These are phyloP conservation scores for Mucor circinelloides DNA, from an alignment of 371 early-diverging fungal genomes.

Conservation along the genomic window DNA sequence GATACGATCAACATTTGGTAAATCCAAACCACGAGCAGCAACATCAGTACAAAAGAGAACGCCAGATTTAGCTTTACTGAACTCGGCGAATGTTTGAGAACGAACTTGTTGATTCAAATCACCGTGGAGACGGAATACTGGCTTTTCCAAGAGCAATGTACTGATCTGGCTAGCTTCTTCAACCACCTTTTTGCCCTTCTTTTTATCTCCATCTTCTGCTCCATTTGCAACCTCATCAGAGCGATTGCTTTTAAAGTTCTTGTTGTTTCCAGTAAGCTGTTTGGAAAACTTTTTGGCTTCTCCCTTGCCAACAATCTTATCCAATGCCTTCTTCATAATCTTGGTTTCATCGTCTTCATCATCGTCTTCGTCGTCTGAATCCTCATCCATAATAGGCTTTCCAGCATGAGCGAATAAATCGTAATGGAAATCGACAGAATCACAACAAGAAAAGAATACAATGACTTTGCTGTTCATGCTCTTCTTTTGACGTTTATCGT, in stretches of 20 bases:
- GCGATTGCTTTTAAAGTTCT: slow-evolving; percentile 27
- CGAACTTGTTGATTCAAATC: slow-evolving; percentile 81
- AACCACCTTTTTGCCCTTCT: slow-evolving; percentile 14
- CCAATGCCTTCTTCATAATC: slow-evolving; percentile 29
- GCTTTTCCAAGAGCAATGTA: slow-evolving; percentile 58
- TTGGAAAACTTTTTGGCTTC: slow-evolving; percentile 15
- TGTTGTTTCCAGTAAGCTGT: slow-evolving; percentile 8
- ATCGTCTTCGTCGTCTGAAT: slow-evolving; percentile 45
- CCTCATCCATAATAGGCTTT: slow-evolving; percentile 41
- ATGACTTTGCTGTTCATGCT: slow-evolving; percentile 66
- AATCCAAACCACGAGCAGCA: slow-evolving; percentile 97
- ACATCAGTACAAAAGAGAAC: slow-evolving; percentile 97
- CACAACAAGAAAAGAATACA: slow-evolving; percentile 91
- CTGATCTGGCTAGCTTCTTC: slow-evolving; percentile 41
- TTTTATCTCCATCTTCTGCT: slow-evolving; percentile 29
- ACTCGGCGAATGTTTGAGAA: slow-evolving; percentile 72
- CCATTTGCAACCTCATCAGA: slow-evolving; percentile 13
- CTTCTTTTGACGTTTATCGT: slow-evolving; percentile 47
- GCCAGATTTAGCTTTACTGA: slow-evolving; percentile 63
- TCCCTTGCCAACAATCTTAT: slow-evolving; percentile 17
- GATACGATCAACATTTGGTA: slow-evolving; percentile 90
- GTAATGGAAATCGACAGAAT: slow-evolving; percentile 92
- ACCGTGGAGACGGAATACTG: slow-evolving; percentile 88
- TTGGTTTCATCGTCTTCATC: slow-evolving; percentile 41
- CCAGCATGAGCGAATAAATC: slow-evolving; percentile 68